phyloP scores from a whole-genome alignment of 1,284 basidiomycete species.

The Golubevia sp. region DNA sequence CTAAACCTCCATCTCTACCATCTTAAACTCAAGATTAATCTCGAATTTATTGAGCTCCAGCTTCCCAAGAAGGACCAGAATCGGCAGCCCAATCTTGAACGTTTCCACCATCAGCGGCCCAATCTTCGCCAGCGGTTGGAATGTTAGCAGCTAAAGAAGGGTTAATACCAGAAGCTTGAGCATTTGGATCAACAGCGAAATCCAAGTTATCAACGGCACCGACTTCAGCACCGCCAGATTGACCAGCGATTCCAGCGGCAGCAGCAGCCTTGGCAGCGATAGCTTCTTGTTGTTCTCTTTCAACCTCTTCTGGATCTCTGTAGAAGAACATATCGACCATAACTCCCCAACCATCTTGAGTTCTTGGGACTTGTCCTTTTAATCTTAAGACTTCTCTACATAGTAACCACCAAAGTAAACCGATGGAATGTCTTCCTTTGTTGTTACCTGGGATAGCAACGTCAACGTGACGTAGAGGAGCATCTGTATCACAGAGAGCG shows the following conservation, averaged over 20 bases:
- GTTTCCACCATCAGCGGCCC: constrained; percentile 45
- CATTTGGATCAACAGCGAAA: constrained; percentile 25
- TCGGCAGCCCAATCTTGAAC: constrained; percentile 59
- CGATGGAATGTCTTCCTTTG: constrained; percentile 58
- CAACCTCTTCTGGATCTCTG: constrained; percentile 61
- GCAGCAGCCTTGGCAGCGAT: constrained; percentile 34
- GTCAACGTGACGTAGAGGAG: constrained; percentile 94
- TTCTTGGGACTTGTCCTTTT: constrained; percentile 40
- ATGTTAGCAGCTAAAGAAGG: constrained; percentile 56
- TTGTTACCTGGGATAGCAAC: constrained; percentile 80
- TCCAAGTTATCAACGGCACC: constrained; percentile 19
- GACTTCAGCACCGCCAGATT: constrained; percentile 24
- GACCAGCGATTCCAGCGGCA: background rate
- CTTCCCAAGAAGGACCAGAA: constrained; percentile 16
- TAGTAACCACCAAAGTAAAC: constrained; percentile 61
- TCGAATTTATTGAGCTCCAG: constrained; percentile 15
- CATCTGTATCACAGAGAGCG: constrained; percentile 97
- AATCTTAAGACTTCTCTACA: constrained; percentile 61
- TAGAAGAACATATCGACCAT: constrained; percentile 63
- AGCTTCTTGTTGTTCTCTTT: constrained; percentile 53
- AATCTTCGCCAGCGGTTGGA: constrained; percentile 54
- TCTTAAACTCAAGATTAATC: constrained; percentile 16
- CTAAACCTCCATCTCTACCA: too few species aligned
- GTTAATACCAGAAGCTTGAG: constrained; percentile 41
- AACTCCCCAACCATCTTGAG: constrained; percentile 47